Percentiles rank a stretch among this genome's conserved stretches.
phyloP scores from a whole-genome alignment of 2,329 filamentous ascomycete species.

The Colletotrichum sp. region DNA sequence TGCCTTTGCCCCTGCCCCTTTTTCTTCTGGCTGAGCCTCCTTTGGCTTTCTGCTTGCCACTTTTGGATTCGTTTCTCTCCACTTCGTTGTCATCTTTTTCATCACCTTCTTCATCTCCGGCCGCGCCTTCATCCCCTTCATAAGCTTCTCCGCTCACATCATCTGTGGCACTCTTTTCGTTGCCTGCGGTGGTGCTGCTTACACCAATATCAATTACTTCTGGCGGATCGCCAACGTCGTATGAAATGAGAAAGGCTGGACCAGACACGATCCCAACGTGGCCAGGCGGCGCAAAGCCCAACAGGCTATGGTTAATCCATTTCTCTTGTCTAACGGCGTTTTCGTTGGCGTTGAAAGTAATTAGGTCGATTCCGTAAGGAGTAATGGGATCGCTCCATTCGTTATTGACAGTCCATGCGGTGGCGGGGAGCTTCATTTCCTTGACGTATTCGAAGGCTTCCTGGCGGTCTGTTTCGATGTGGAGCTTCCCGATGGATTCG shows the following conservation, averaged over 20 bases:
- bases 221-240: background rate
- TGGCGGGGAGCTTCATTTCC: background rate
- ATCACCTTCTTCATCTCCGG: too few species aligned
- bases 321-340: background rate
- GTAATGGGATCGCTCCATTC: fast-evolving
- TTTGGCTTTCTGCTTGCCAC: too few species aligned
- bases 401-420: fast-evolving
- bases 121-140: background rate
- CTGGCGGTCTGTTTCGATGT: background rate
- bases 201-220: fast-evolving
- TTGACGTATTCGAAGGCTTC: background rate
- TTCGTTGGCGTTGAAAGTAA: background rate
- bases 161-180: fast-evolving
- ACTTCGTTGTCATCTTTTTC: too few species aligned
- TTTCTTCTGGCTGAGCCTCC: too few species aligned
- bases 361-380: background rate
- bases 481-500: background rate
- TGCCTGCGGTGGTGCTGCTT: background rate
- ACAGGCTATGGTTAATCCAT: background rate
- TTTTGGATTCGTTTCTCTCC: too few species aligned
- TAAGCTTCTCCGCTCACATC: fast-evolving
- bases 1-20: too few species aligned
- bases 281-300: background rate
- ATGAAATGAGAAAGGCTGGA: background rate
- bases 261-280: background rate